A percentile compares a stretch with the other conserved stretches of the same genome.
Evolutionary conservation across 2,329 filamentous ascomycete species (phyloP).

Genomic region (Colletotrichum salicis): DNA sequence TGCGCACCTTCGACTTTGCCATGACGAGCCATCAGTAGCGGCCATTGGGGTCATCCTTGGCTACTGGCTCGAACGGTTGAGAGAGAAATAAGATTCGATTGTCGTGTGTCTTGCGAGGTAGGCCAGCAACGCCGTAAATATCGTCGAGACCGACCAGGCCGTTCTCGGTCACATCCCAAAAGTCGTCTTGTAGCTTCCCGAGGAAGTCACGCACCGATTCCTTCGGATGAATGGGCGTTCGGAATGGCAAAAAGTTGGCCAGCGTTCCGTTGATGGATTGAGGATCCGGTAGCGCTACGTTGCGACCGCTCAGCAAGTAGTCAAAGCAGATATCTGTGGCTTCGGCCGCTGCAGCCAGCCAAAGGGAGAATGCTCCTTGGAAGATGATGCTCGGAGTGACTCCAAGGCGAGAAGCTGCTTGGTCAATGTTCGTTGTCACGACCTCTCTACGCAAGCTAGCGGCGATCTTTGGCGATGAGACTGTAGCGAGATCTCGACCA

Average conservation of each 20-base stretch:
- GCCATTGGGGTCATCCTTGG: background rate
- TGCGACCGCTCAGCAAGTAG: slow-evolving; percentile 51
- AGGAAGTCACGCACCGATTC: background rate
- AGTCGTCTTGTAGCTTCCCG: background rate
- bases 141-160: background rate
- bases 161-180: slow-evolving; percentile 14
- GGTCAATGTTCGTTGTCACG: slow-evolving; percentile 34
- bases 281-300: slow-evolving; percentile 47
- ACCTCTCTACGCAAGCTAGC: background rate
- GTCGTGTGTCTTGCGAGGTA: background rate
- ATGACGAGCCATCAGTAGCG: slow-evolving; percentile 10
- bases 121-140: background rate
- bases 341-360: slow-evolving; percentile 39
- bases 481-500: background rate
- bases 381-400: slow-evolving; percentile 48
- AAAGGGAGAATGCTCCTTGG: slow-evolving; percentile 46
- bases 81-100: slow-evolving; percentile 1
- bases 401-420: slow-evolving; percentile 38
- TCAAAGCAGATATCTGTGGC: slow-evolving; percentile 43
- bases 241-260: slow-evolving; percentile 51
- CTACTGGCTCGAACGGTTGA: slow-evolving; percentile 5
- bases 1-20: slow-evolving; percentile 4
- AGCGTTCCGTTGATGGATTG: slow-evolving; percentile 49
- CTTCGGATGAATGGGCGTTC: slow-evolving; percentile 32
- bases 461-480: slow-evolving; percentile 19